A percentile compares a stretch with the other conserved stretches of the same genome.
phyloP scores from a whole-genome alignment of 305 asterid species.

The Solanum chacoense region DNA sequence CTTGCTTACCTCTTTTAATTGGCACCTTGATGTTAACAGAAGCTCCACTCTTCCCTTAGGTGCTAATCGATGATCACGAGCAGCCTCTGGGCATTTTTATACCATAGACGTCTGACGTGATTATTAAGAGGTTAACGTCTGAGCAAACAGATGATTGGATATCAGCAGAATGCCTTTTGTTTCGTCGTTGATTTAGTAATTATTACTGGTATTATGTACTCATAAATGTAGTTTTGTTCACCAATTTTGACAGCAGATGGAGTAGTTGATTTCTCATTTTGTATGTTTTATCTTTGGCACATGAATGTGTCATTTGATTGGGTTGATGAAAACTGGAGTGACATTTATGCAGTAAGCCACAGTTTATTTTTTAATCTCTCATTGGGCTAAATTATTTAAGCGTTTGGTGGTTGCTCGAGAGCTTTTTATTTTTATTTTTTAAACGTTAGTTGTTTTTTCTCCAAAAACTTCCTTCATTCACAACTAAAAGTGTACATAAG shows the following conservation, averaged over 20 bases:
- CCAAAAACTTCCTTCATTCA: not conserved
- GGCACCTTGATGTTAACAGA: conserved; percentile 12
- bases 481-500: too few relatives aligned
- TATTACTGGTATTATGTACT: not conserved
- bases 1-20: conserved; percentile 2
- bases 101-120: not conserved
- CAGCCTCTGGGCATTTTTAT: not conserved
- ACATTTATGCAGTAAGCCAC: not conserved
- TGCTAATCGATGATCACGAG: not conserved
- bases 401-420: not conserved
- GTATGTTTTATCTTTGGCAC: not conserved
- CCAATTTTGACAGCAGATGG: conserved; percentile 2
- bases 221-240: not conserved
- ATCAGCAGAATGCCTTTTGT: not conserved
- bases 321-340: not conserved
- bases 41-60: conserved; percentile 8
- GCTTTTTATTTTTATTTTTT: not conserved
- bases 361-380: not conserved
- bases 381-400: not conserved
- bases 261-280: not conserved
- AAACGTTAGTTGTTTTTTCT: not conserved
- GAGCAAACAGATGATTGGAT: not conserved
- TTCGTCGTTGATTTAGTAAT: not conserved
- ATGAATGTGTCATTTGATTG: not conserved
- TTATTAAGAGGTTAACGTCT: not conserved